Conservation (phyloP, 2,329 filamentous ascomycete species). For the Cladorrhinum sp. region DNA sequence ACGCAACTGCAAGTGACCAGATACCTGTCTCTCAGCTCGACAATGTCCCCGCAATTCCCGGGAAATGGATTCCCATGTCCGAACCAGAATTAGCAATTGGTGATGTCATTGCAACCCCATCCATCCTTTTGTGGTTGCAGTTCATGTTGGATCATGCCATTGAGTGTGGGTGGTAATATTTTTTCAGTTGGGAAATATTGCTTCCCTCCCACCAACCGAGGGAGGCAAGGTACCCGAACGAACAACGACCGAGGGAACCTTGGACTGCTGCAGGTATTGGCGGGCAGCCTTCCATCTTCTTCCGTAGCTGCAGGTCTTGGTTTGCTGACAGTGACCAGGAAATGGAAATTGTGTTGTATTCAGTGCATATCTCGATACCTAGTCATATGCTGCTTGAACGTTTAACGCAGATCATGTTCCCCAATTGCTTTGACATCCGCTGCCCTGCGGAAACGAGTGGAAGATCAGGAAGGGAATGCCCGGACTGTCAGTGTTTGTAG, state of each 20-base stretch:
- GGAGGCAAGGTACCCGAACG: neutral
- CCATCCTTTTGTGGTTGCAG: neutral
- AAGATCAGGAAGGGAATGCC: slow-evolving; percentile 2
- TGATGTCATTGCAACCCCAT: neutral
- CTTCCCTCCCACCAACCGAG: neutral
- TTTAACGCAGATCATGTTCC: neutral
- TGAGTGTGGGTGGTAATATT: neutral
- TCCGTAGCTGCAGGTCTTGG: neutral
- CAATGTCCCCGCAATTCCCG: too few species aligned
- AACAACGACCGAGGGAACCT: neutral
- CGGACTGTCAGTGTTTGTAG: neutral
- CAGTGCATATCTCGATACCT: neutral
- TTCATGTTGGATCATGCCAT: neutral
- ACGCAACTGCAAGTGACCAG: too few species aligned
- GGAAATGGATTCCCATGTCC: too few species aligned
- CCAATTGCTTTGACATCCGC: neutral
- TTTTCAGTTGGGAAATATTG: neutral
- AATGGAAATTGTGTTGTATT: neutral
- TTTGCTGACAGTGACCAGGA: neutral
- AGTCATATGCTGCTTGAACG: neutral
- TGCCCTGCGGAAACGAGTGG: neutral
- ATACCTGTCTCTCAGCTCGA: too few species aligned
- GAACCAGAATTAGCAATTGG: too few species aligned
- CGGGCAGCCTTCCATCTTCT: neutral
- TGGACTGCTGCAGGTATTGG: neutral